Conservation (phyloP, 495 filamentous ascomycete species). For the Paragyromitra xinjiangensis region DNA sequence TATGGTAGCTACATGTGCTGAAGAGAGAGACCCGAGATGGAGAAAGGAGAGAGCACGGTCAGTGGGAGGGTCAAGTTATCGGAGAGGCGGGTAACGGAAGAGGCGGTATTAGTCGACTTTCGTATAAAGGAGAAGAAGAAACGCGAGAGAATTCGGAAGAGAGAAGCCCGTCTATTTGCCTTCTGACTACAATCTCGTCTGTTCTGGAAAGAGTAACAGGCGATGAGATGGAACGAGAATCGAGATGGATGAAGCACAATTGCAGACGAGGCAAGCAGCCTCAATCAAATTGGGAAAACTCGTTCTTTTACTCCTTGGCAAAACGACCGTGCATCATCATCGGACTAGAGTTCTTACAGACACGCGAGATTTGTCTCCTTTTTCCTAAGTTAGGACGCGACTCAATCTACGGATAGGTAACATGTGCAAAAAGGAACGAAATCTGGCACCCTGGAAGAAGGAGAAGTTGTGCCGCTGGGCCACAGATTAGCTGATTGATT, state of each 20-base stretch:
- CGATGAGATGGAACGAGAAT: constrained; percentile 38
- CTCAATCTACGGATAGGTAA: background rate
- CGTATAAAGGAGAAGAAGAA: constrained; percentile 5
- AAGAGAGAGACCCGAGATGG: constrained; percentile 3
- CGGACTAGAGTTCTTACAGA: constrained; percentile 23
- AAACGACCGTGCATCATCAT: constrained; percentile 37
- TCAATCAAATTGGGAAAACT: constrained; percentile 24
- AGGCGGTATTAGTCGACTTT: constrained; percentile 17
- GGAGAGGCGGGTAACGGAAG: constrained; percentile 22
- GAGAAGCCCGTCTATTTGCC: constrained; percentile 5
- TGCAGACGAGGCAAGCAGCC: constrained; percentile 8
- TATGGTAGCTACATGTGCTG: constrained; percentile 42
- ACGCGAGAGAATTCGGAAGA: constrained; percentile 10
- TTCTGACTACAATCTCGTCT: constrained; percentile 6
- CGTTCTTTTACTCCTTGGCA: constrained; percentile 34
- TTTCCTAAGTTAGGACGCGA: constrained; percentile 30
- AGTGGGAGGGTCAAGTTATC: constrained; percentile 11
- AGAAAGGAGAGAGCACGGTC: constrained; percentile 39
- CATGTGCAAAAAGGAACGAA: constrained; percentile 4
- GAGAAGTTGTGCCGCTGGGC: constrained; percentile 1
- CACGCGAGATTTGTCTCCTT: constrained; percentile 29
- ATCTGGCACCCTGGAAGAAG: background rate
- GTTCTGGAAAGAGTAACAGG: constrained; percentile 39
- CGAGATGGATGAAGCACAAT: constrained; percentile 43
- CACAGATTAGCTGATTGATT: constrained; percentile 22